Base-by-base conservation (phyloP, 2,329 filamentous ascomycete species). In the Calycina marina region DNA sequence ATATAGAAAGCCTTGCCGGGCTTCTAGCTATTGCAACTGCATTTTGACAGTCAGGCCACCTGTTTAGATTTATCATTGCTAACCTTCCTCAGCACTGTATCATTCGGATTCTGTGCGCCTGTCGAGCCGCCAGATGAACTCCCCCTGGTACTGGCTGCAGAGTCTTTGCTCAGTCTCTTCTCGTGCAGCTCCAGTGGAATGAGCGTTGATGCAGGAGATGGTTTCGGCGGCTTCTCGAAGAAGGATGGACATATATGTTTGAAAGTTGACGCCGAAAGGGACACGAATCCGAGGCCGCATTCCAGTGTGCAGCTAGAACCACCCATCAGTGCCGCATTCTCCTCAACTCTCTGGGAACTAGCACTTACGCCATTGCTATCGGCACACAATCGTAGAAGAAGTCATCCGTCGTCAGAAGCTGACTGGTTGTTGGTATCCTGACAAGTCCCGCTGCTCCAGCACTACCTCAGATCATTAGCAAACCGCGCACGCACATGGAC, bases 351-450 rank as follows among this genome's bases (percentile, higher is more conserved):
- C 14, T 25, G 24, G 18, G 20, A 9, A 4, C 10, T n/a, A 13
- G 11, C 10, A 30, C 25, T 24, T 31, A 39, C 37, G 17, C 27
- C 8, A 35, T 26, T 4, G 28, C 32, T 11, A 40, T 25, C n/a
- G 35, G 20, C 5, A 33, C 28, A 30, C 35, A 38, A 18, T 38
- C 32, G 10, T 26, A 33, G 31, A 38, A 38, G 27, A 40, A 28
- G 25, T 38, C 38, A 24, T 35, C 29, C 2, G 25, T 38, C 6
- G 28, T 32, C 4, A 35, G n/a, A 4, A 38, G 14, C 4, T 25
- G 13, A 29, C 30, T 34, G 3, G 32, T 35, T 9, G 25, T 25
- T 10, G 35, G 35, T 13, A 38, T 30, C 9, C 38, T 35, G 11
- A 33, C 9, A 14, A 38, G 17, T 11, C 31, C 30, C 14, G 35